Conservation (phyloP, 176 grass and related monocot species). For the Urochloa ruziziensis region DNA sequence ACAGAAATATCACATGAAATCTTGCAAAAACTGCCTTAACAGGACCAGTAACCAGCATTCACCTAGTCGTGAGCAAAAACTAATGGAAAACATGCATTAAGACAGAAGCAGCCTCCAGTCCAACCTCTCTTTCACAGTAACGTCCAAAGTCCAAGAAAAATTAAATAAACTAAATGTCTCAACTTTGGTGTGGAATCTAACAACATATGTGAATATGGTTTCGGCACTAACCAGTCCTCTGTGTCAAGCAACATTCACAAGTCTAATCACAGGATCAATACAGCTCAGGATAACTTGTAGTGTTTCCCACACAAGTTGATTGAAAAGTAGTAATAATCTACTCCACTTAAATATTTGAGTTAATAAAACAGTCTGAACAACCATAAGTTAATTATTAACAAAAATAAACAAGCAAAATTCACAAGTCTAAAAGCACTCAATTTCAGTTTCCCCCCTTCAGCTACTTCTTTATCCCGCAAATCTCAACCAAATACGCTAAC, state of each 20-base stretch:
- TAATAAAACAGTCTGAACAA: neutral
- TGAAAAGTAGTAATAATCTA: neutral
- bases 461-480: no score
- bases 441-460: no score
- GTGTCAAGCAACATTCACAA: conserved; percentile 6
- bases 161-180: neutral
- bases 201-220: neutral
- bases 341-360: neutral
- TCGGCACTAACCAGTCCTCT: neutral
- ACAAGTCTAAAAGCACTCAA: no score
- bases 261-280: neutral
- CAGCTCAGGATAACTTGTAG: neutral
- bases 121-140: neutral
- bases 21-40: no score
- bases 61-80: no score
- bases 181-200: neutral
- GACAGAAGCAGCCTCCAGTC: no score
- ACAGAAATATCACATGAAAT: no score
- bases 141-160: neutral
- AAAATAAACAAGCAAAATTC: neutral
- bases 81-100: no score
- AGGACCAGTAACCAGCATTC: no score
- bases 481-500: no score
- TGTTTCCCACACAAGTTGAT: neutral
- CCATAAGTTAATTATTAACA: neutral